Evolutionary conservation across 73 alveolate species (phyloP).

Genomic region (Tetrahymena elliotti): DNA sequence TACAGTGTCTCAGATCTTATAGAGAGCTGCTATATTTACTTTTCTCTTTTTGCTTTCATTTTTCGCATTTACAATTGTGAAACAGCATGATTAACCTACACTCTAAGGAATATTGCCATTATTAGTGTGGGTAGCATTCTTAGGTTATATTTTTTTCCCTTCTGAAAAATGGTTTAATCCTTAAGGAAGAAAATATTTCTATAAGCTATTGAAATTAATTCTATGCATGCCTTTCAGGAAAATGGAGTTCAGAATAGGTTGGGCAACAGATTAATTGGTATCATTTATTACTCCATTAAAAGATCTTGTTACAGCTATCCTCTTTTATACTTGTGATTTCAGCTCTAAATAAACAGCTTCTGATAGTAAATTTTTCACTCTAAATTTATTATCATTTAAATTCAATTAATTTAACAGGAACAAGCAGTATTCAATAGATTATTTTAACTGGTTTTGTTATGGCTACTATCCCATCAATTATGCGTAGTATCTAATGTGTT

Average conservation of each 20-base stretch:
- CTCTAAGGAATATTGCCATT: neutral
- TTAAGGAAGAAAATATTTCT: neutral
- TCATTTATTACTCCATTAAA: neutral
- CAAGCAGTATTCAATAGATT: neutral
- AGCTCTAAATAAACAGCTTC: neutral
- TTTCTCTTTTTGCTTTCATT: neutral
- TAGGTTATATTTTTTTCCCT: neutral
- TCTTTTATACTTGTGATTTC: neutral
- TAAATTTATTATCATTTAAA: neutral
- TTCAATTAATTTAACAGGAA: neutral
- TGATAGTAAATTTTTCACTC: neutral
- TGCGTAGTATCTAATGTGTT: neutral
- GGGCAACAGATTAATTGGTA: neutral
- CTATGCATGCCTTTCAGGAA: neutral
- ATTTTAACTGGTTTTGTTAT: neutral
- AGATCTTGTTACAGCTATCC: neutral
- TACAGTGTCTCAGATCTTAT: neutral
- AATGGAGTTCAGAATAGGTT: neutral
- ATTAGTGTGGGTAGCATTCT: neutral
- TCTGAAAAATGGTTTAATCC: neutral
- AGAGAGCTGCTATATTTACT: neutral
- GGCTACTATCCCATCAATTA: neutral
- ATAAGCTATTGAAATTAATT: neutral
- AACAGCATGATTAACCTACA: neutral
- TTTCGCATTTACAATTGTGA: neutral